Evolutionary conservation across 306 rosid genomes (phyloP).

Genomic region (Lathyrus sativus): DNA sequence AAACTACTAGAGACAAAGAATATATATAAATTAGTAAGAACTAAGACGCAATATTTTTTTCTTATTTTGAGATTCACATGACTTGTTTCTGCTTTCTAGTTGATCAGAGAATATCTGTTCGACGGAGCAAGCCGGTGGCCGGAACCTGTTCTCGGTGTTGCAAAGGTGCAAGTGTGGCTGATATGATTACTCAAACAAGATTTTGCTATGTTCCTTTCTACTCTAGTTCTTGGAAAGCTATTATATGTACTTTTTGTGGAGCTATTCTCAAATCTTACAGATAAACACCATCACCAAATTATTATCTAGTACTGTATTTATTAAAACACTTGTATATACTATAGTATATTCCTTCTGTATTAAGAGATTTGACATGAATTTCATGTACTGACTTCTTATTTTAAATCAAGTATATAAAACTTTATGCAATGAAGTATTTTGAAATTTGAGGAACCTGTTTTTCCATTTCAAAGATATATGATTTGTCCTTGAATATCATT

Average conservation of each 20-base stretch:
- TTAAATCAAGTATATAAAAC: neutral
- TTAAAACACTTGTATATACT: neutral
- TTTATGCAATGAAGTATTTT: neutral
- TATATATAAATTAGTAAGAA: neutral
- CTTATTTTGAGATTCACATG: slow-evolving; percentile 38
- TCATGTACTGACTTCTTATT: neutral
- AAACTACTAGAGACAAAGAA: neutral
- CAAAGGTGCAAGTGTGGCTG: slow-evolving; percentile 75
- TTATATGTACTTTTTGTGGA: slow-evolving; percentile 79
- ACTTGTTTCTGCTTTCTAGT: slow-evolving; percentile 82
- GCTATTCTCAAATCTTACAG: slow-evolving; percentile 74
- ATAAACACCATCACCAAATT: slow-evolving; percentile 18
- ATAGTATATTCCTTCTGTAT: neutral
- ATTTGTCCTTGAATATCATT: neutral
- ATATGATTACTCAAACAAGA: slow-evolving; percentile 67
- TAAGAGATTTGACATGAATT: neutral
- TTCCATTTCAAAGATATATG: neutral
- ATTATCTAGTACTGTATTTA: neutral
- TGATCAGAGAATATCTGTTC: slow-evolving; percentile 57
- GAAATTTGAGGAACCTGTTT: neutral
- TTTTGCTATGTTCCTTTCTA: slow-evolving; percentile 66
- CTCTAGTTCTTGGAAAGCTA: slow-evolving; percentile 70
- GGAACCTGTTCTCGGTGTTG: slow-evolving; percentile 80
- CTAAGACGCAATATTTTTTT: neutral
- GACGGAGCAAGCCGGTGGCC: slow-evolving; percentile 79